These are phyloP conservation scores for Colletotrichum higginsianum DNA, from an alignment of 2,329 filamentous ascomycete genomes.

Conservation along the genomic window DNA sequence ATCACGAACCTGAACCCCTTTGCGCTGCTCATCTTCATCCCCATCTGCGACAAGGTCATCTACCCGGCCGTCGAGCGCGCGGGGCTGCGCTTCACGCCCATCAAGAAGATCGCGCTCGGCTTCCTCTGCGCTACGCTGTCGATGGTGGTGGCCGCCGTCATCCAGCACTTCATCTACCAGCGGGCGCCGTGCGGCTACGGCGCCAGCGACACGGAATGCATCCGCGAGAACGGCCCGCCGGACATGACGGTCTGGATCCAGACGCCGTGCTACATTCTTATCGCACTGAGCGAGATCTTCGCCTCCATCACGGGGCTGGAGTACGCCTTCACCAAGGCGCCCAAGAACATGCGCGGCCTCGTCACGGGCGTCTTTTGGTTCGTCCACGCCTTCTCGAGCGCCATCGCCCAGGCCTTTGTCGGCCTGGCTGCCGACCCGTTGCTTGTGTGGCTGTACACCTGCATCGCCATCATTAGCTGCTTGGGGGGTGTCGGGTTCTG, in stretches of 20 bases:
- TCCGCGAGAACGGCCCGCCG: slow-evolving; percentile 48
- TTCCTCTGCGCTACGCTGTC: slow-evolving; percentile 47
- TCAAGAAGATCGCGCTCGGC: slow-evolving; percentile 71
- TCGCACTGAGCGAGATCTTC: slow-evolving; percentile 50
- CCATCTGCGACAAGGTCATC: slow-evolving; percentile 73
- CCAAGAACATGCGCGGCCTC: slow-evolving; percentile 74
- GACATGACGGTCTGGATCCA: slow-evolving; percentile 71
- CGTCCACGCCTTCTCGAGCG: slow-evolving; percentile 70
- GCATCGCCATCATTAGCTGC: slow-evolving; percentile 70
- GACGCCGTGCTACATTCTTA: slow-evolving; percentile 51
- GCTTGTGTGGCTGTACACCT: slow-evolving; percentile 75
- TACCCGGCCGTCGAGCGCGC: slow-evolving; percentile 71
- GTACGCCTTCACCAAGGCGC: slow-evolving; percentile 76
- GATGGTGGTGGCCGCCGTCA: slow-evolving; percentile 53
- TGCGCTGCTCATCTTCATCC: slow-evolving; percentile 81
- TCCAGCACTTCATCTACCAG: slow-evolving; percentile 67
- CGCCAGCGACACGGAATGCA: slow-evolving; percentile 58
- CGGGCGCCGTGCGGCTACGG: slow-evolving; percentile 65
- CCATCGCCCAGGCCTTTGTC: slow-evolving; percentile 66
- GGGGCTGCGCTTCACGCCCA: slow-evolving; percentile 72
- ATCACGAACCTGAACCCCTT: slow-evolving; percentile 55
- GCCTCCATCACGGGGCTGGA: slow-evolving; percentile 64
- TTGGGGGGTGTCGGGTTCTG: slow-evolving; percentile 73
- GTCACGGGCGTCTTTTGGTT: slow-evolving; percentile 70
- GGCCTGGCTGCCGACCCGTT: slow-evolving; percentile 62